Base-by-base conservation (phyloP, 2,329 filamentous ascomycete genomes). In the Plenodomus tracheiphilus region DNA sequence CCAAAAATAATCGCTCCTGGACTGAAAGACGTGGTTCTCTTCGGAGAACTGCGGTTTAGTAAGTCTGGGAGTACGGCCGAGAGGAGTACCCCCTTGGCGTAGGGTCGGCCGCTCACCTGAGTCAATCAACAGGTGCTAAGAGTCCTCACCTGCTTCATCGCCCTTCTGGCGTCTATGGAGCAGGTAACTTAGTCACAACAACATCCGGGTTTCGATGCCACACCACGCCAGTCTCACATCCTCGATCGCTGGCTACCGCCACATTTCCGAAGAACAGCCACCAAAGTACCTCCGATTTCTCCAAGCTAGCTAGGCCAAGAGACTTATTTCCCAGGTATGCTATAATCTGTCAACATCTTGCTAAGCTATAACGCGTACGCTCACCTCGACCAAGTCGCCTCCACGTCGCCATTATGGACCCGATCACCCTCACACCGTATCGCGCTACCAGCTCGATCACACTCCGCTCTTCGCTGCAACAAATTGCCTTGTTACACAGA, bases 31-130 rank as follows among this genome's bases (percentile, higher is more conserved):
- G 21, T 39, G 13, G 35, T 39, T 36, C 25, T 45, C 22, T 17
- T 39, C 21, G 19, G 35, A 25, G 22, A 22, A 15, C 30, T 35
- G 28, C 17, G 42, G 32, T 25, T 32, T 34, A 20, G 18, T 39
- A 20, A 9, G 41, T 18, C 39, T 41, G 38, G 38, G 37, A 21
- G 49, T 42, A 39, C 45, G 40, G 41, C 38, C 45, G 49, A 48
- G 37, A 45, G 38, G 49, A 51, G 41, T 37, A 34, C 45, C 49
- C 39, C 45, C 49, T 43, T 51, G 49, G 37, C 44, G 49, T 44
- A 37, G 44, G 45, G 37, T 48, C 45, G 41, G 45, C 41, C 37
- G 41, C 45, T 43, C 45, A 47, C 35, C 39, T 32, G 41, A 21
- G n/a, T 37, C 18, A 34, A 25, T 30, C 20, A 6, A 45, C 41